A percentile compares a stretch with the other conserved stretches of the same genome.
Evolutionary conservation across 2,329 filamentous ascomycete genomes (phyloP).

Genomic region (Tolypocladium guangdongense): DNA sequence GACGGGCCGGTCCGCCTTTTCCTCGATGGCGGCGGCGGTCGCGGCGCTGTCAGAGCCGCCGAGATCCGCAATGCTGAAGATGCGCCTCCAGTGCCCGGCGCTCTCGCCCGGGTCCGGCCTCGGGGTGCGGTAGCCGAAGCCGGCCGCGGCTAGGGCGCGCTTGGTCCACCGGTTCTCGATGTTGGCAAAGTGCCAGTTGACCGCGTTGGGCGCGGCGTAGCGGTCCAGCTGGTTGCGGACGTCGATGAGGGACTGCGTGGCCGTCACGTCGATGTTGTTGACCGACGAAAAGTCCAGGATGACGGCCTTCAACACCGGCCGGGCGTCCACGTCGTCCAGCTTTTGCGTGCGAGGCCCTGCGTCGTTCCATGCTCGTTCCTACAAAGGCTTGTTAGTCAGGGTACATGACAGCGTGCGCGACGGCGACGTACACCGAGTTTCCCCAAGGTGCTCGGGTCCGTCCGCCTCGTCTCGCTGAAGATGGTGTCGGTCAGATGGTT

Average conservation of each 20-base stretch:
- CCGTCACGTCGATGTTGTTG: conserved; percentile 45
- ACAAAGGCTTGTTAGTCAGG: conserved; percentile 4
- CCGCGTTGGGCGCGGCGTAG: conserved; percentile 33
- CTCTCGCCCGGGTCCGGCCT: conserved; percentile 9
- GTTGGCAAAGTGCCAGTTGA: conserved; percentile 41
- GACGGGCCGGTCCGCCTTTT: conserved; percentile 28
- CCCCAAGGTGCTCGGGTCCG: conserved; percentile 29
- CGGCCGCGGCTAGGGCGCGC: conserved; percentile 41
- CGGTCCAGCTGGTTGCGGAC: conserved; percentile 41
- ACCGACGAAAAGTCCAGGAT: conserved; percentile 45
- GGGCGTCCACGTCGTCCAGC: conserved; percentile 18
- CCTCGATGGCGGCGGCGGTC: conserved; percentile 46
- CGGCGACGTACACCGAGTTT: conserved; percentile 31
- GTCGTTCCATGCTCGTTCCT: conserved; percentile 49
- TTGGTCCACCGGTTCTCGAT: conserved; percentile 45
- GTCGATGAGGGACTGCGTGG: conserved; percentile 42
- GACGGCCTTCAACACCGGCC: conserved; percentile 43
- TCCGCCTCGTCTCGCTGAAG: conserved; percentile 33
- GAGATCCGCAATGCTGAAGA: conserved; percentile 87
- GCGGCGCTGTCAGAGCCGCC: conserved; percentile 57
- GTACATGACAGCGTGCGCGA: neutral
- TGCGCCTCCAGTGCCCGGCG: conserved; percentile 48
- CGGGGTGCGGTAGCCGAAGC: conserved; percentile 35
- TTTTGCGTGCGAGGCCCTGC: conserved; percentile 26
- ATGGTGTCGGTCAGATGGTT: conserved; percentile 36